Evolutionary conservation across 208 protist species (phyloP).

Genomic region (Trypanosoma boissoni): DNA sequence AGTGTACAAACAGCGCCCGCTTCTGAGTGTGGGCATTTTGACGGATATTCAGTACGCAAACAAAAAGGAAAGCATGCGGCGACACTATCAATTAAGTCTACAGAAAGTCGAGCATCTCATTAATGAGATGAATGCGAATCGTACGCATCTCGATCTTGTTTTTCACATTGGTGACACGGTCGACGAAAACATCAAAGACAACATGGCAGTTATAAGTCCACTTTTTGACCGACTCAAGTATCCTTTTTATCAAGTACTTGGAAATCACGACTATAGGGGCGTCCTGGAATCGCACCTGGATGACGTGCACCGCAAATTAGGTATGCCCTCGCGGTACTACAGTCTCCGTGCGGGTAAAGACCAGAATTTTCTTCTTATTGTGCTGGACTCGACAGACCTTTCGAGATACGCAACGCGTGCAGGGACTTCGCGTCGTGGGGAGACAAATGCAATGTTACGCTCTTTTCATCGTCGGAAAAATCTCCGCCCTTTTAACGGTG

Average conservation of each 20-base stretch:
- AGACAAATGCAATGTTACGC: not conserved
- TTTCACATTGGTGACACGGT: slow-evolving; percentile 23
- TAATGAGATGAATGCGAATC: slow-evolving; percentile 25
- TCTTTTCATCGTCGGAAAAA: slow-evolving; percentile 5
- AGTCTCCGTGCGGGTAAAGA: slow-evolving; percentile 13
- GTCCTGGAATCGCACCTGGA: not conserved
- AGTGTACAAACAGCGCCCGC: slow-evolving; percentile 6
- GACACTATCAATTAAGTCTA: slow-evolving; percentile 17
- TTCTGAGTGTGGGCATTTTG: slow-evolving; percentile 20
- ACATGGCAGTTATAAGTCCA: slow-evolving; percentile 1
- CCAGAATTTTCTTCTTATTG: slow-evolving; percentile 14
- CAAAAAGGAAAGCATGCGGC: slow-evolving; percentile 3
- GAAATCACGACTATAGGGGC: slow-evolving; percentile 22
- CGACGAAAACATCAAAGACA: not conserved
- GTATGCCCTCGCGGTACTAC: slow-evolving; percentile 25
- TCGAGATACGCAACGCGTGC: slow-evolving; percentile 12
- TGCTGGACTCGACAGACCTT: slow-evolving; percentile 22
- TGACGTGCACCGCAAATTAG: slow-evolving; percentile 6
- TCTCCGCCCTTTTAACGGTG: slow-evolving; percentile 11
- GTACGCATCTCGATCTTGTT: slow-evolving; percentile 23
- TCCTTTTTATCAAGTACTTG: slow-evolving; percentile 22
- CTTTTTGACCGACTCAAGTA: slow-evolving; percentile 2
- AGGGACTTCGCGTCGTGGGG: not conserved
- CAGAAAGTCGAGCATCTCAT: slow-evolving; percentile 17
- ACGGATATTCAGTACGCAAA: slow-evolving; percentile 25